Evolutionary conservation across 2,329 filamentous ascomycete species (phyloP).

Genomic region (Leptographium procerum): DNA sequence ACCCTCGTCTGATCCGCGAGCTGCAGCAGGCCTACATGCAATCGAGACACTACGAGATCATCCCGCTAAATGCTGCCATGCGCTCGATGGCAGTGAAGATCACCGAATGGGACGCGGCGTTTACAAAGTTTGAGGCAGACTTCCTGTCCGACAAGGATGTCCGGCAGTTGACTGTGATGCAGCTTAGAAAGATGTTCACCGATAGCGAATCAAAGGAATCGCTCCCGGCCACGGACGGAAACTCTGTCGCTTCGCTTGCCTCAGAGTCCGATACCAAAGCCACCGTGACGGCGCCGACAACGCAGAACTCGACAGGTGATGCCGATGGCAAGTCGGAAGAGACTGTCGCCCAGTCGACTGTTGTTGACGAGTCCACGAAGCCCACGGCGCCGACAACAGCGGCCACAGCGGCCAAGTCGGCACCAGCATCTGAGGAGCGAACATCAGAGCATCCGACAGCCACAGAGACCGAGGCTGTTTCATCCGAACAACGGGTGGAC

Average conservation of each 20-base stretch:
- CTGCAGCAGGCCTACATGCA: slow-evolving; percentile 85
- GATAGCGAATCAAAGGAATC: slow-evolving; percentile 78
- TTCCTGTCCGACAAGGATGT: slow-evolving; percentile 98
- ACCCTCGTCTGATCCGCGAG: slow-evolving; percentile 59
- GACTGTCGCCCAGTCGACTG: not conserved
- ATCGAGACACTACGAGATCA: slow-evolving; percentile 93
- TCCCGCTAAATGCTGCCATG: slow-evolving; percentile 81
- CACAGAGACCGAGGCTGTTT: not conserved
- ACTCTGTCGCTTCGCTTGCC: slow-evolving; percentile 17
- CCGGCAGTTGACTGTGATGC: slow-evolving; percentile 77
- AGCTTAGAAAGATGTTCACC: slow-evolving; percentile 88
- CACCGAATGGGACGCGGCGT: slow-evolving; percentile 83
- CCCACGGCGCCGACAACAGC: not conserved
- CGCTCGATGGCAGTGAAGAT: slow-evolving; percentile 88
- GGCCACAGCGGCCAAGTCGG: not conserved
- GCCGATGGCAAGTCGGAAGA: slow-evolving; percentile 9
- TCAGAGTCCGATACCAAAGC: slow-evolving; percentile 10
- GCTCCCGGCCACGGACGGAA: slow-evolving; percentile 52
- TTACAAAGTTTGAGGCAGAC: slow-evolving; percentile 81
- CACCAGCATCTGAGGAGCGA: not conserved
- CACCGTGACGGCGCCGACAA: slow-evolving; percentile 8
- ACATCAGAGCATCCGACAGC: not conserved
- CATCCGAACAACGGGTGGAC: not conserved
- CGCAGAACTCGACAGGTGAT: slow-evolving; percentile 10
- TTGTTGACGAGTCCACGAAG: not conserved